Percentiles rank a stretch among this genome's conserved stretches.
Evolutionary conservation across 139 green algal species (phyloP).

Genomic region (Asterochloris erici): DNA sequence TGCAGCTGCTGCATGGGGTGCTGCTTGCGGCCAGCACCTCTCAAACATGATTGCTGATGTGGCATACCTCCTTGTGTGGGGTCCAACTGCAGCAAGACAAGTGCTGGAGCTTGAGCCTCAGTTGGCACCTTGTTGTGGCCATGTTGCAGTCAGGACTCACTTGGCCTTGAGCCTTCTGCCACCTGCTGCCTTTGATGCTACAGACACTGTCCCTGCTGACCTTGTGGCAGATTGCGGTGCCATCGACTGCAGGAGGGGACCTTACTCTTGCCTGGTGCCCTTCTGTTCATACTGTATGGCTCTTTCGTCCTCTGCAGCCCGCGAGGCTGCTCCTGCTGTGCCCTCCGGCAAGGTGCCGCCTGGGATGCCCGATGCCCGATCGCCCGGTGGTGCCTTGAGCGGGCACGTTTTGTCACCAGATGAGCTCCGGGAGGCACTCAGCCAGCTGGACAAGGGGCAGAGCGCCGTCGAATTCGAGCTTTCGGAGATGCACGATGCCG

Average conservation of each 20-base stretch:
- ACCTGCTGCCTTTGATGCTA: too few species aligned
- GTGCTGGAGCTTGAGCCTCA: too few species aligned
- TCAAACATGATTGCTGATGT: too few species aligned
- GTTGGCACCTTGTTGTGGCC: too few species aligned
- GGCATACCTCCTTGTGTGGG: too few species aligned
- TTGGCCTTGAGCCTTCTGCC: too few species aligned
- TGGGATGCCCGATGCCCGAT: not conserved
- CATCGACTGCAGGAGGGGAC: not conserved
- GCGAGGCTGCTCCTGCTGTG: not conserved
- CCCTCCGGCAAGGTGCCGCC: not conserved
- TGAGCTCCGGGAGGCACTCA: constrained; percentile 69
- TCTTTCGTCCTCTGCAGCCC: not conserved
- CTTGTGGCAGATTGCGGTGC: too few species aligned
- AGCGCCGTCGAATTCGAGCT: constrained; percentile 40
- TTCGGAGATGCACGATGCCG: constrained; percentile 79
- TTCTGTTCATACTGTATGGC: not conserved
- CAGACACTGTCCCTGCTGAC: too few species aligned
- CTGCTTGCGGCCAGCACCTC: too few species aligned
- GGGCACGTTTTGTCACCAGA: constrained; percentile 41
- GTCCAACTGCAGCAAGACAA: too few species aligned
- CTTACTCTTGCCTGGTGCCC: not conserved
- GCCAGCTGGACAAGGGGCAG: constrained; percentile 36
- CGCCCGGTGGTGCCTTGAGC: not conserved
- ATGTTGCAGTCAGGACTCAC: too few species aligned
- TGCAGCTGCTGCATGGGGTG: too few species aligned